A percentile compares a stretch with the other conserved stretches of the same genome.
phyloP scores from a whole-genome alignment of 805 yeast species.

The Yarrowia deformans region DNA sequence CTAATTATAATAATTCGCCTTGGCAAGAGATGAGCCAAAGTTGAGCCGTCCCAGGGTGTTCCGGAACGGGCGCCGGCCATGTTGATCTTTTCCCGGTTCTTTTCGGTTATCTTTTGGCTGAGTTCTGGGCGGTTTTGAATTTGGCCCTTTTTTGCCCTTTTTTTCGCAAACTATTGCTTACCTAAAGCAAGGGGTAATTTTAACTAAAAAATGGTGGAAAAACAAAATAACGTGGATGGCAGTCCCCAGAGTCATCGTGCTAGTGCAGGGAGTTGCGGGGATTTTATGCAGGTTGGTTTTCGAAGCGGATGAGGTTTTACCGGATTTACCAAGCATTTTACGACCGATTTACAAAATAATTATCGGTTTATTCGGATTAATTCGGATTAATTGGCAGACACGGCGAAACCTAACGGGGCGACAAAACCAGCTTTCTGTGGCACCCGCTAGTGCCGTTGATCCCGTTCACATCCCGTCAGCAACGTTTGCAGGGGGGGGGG shows the following conservation, averaged over 20 bases:
- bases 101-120: background rate
- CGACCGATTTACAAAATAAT: too few relatives aligned
- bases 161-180: background rate
- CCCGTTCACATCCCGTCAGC: slow-evolving; percentile 1
- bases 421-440: too few relatives aligned
- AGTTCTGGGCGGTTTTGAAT: background rate
- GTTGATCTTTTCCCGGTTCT: background rate
- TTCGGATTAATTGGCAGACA: too few relatives aligned
- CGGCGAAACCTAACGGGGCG: too few relatives aligned
- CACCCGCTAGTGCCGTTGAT: background rate
- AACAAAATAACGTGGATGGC: background rate
- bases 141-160: background rate
- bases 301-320: background rate
- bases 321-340: too few relatives aligned
- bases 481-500: slow-evolving; percentile 22
- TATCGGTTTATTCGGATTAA: too few relatives aligned
- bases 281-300: background rate
- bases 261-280: slow-evolving; percentile 11
- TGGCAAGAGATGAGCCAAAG: too few relatives aligned
- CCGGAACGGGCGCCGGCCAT: too few relatives aligned
- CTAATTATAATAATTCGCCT: too few relatives aligned
- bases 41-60: too few relatives aligned
- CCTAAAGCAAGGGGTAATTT: slow-evolving; percentile 22
- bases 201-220: background rate
- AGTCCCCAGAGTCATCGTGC: slow-evolving; percentile 16